phyloP scores from a whole-genome alignment of 805 yeast genomes.

The Yamadazyma scolyti region DNA sequence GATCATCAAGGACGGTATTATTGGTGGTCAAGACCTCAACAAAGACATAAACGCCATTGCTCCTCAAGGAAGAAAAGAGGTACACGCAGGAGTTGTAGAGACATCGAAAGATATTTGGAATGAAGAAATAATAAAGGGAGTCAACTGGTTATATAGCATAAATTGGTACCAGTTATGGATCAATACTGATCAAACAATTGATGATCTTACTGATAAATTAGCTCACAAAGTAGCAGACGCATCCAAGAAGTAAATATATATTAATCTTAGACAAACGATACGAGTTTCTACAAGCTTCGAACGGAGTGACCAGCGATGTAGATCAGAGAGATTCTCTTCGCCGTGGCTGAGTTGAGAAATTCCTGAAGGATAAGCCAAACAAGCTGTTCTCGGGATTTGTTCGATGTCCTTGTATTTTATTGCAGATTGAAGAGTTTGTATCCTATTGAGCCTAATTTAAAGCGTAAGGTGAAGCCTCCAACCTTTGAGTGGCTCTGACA shows the following conservation, averaged over 20 bases:
- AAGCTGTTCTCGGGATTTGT: too few species aligned
- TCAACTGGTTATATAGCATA: slow-evolving; percentile 59
- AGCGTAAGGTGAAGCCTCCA: too few species aligned
- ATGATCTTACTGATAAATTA: slow-evolving; percentile 23
- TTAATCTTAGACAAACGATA: not conserved
- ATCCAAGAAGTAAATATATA: slow-evolving; percentile 1
- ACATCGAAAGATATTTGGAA: slow-evolving; percentile 79
- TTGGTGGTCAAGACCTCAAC: slow-evolving; percentile 43
- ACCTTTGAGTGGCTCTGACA: too few species aligned
- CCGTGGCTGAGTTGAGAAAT: too few species aligned
- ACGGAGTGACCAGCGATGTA: too few species aligned
- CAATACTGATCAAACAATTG: slow-evolving; percentile 29
- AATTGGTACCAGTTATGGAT: slow-evolving; percentile 44
- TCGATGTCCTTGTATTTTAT: too few species aligned
- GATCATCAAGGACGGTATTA: slow-evolving; percentile 51
- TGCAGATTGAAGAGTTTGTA: too few species aligned
- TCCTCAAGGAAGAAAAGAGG: slow-evolving; percentile 4
- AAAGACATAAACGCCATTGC: slow-evolving; percentile 37
- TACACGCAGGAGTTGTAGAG: slow-evolving; percentile 36
- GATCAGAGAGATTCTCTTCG: too few species aligned
- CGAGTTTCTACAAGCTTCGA: not conserved
- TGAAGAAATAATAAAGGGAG: slow-evolving; percentile 60
- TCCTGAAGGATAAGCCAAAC: too few species aligned
- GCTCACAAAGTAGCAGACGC: slow-evolving; percentile 1
- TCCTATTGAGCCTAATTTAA: too few species aligned